Conservation (phyloP, 495 filamentous ascomycete genomes). For the Margaritispora aquatica region DNA sequence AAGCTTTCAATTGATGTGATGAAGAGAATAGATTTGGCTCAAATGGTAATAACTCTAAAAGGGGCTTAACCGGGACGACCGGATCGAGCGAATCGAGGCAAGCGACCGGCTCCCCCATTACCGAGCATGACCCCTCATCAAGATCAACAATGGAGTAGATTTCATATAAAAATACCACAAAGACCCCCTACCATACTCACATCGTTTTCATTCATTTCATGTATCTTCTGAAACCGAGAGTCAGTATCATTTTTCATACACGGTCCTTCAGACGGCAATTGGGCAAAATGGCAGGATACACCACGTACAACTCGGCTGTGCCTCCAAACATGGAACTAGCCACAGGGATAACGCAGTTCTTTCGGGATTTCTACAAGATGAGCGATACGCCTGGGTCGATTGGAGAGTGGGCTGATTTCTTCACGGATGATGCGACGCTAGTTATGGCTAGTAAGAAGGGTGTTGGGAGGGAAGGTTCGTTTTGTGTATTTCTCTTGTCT, state of each 20-base stretch:
- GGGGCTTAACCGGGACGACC: background rate
- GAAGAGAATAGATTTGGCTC: too few relatives aligned
- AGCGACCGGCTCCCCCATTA: background rate
- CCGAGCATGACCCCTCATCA: too few relatives aligned
- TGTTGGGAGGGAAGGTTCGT: slow-evolving; percentile 43
- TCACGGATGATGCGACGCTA: slow-evolving; percentile 49
- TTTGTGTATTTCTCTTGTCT: background rate
- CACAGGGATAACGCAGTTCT: slow-evolving; percentile 37
- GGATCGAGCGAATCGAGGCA: background rate
- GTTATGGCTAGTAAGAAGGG: slow-evolving; percentile 50
- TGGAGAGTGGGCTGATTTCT: slow-evolving; percentile 47
- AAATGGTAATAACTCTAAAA: too few relatives aligned
- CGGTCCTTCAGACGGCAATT: background rate
- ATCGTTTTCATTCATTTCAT: too few relatives aligned
- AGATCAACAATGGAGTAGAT: too few relatives aligned
- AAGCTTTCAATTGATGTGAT: too few relatives aligned
- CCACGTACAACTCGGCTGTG: slow-evolving; percentile 20
- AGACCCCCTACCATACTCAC: too few relatives aligned
- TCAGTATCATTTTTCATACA: too few relatives aligned
- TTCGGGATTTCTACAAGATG: slow-evolving; percentile 51
- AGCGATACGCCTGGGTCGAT: slow-evolving; percentile 52
- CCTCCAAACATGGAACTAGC: slow-evolving; percentile 21
- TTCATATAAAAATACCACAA: too few relatives aligned
- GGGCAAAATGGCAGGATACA: slow-evolving; percentile 8
- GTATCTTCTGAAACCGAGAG: too few relatives aligned